A percentile compares a stretch with the other conserved stretches of the same genome.
phyloP scores from a whole-genome alignment of 2,329 filamentous ascomycete genomes.

The Phaeosphaeria sp. region DNA sequence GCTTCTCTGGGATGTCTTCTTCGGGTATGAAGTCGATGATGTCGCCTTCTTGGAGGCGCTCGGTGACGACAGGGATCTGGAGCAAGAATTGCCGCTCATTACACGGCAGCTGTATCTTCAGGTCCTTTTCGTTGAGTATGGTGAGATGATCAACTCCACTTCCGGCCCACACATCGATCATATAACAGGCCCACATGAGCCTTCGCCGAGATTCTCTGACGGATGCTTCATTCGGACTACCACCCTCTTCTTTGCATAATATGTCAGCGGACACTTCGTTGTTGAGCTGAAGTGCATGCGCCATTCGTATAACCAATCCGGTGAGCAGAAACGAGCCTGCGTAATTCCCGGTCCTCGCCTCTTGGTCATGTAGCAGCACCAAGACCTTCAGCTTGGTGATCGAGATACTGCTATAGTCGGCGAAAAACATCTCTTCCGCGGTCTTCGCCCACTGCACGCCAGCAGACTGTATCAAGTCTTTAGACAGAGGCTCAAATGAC shows the following conservation, averaged over 20 bases:
- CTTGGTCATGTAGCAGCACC: constrained; percentile 40
- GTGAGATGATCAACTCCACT: constrained; percentile 43
- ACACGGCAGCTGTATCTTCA: constrained; percentile 43
- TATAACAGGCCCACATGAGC: constrained; percentile 46
- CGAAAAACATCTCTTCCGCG: constrained; percentile 42
- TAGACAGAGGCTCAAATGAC: constrained; percentile 30
- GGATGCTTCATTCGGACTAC: constrained; percentile 37
- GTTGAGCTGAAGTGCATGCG: constrained; percentile 41
- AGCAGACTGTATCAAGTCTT: constrained; percentile 39
- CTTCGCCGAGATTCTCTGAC: constrained; percentile 37
- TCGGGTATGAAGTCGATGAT: constrained; percentile 32
- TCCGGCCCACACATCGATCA: constrained; percentile 45
- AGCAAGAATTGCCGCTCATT: constrained; percentile 42
- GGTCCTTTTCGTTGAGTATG: constrained; percentile 40
- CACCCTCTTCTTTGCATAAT: constrained; percentile 33
- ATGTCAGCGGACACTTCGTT: constrained; percentile 37
- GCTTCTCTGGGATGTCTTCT: constrained; percentile 35
- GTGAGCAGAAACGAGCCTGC: constrained; percentile 42
- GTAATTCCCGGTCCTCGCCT: constrained; percentile 41
- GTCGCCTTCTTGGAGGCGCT: constrained; percentile 31
- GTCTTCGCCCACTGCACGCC: constrained; percentile 43
- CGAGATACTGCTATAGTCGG: constrained; percentile 43
- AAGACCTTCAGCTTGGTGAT: constrained; percentile 40
- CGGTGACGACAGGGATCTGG: constrained; percentile 40
- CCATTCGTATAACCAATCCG: constrained; percentile 41